Evolutionary conservation across 2,329 filamentous ascomycete genomes (phyloP).

Genomic region (Colletotrichum magnum): DNA sequence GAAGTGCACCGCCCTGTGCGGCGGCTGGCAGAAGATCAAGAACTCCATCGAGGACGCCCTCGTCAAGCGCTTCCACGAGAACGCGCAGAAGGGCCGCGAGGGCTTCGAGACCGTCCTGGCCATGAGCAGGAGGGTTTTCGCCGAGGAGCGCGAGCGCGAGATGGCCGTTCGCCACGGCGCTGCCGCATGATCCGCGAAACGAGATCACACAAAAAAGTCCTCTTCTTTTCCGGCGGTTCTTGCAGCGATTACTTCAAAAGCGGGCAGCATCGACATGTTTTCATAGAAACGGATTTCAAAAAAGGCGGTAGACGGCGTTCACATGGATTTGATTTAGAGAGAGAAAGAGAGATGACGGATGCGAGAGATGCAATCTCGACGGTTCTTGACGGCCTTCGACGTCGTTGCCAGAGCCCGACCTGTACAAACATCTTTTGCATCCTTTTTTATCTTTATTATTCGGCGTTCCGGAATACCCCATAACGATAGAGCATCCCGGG

Average conservation of each 20-base stretch:
- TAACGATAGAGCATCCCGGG: conserved; percentile 33
- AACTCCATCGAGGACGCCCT: conserved; percentile 95
- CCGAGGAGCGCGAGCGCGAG: conserved; percentile 84
- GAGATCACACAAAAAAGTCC: background rate
- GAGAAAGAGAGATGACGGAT: background rate
- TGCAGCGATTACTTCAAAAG: conserved; percentile 33
- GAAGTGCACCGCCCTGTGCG: conserved; percentile 92
- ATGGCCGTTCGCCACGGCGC: conserved; percentile 35
- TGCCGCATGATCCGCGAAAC: conserved; percentile 4
- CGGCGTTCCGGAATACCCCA: conserved; percentile 34
- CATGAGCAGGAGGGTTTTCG: conserved; percentile 92
- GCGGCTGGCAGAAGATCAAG: conserved; percentile 97
- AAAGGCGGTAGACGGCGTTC: conserved; percentile 36
- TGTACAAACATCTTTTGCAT: conserved; percentile 29
- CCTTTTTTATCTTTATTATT: background rate
- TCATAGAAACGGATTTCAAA: conserved; percentile 8
- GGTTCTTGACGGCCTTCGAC: background rate
- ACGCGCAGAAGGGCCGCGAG: conserved; percentile 89
- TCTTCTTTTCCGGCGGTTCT: conserved; percentile 2
- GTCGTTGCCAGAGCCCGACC: background rate
- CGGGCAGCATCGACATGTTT: conserved; percentile 28
- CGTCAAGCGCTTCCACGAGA: conserved; percentile 90
- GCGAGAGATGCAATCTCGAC: background rate
- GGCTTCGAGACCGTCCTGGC: conserved; percentile 95
- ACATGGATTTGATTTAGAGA: conserved; percentile 4